Percentiles rank a stretch among this genome's conserved stretches.
Evolutionary conservation across 371 early-diverging fungal genomes (phyloP).

Genomic region (Sporodiniella umbellata): DNA sequence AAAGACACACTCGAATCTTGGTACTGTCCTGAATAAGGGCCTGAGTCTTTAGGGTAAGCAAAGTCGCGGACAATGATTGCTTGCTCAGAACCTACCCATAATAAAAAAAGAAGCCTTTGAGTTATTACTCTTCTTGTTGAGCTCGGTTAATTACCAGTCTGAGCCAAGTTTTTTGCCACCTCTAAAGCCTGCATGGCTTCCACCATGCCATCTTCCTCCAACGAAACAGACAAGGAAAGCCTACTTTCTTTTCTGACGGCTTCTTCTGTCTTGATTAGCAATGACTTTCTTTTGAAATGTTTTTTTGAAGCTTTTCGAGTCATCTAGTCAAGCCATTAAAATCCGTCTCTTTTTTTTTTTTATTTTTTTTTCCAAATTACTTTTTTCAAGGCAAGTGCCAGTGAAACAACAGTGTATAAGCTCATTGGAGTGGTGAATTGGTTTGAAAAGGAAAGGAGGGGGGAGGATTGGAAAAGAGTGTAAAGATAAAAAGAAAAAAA

Average conservation of each 20-base stretch:
- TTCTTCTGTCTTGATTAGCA: too few relatives aligned
- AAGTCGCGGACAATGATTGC: conserved; percentile 62
- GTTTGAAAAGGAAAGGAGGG: not conserved
- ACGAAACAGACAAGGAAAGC: too few relatives aligned
- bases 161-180: not conserved
- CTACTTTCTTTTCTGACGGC: too few relatives aligned
- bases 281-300: conserved; percentile 3
- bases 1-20: conserved; percentile 15
- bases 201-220: not conserved
- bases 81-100: not conserved
- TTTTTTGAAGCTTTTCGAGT: conserved; percentile 19
- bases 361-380: conserved; percentile 7
- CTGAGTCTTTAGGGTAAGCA: conserved; percentile 60
- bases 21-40: conserved; percentile 53
- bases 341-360: not conserved
- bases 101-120: too few relatives aligned
- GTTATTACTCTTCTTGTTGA: not conserved
- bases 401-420: conserved; percentile 29
- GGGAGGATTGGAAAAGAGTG: too few relatives aligned
- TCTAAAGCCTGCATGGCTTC: not conserved
- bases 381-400: conserved; percentile 34
- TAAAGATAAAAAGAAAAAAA: conserved; percentile 12
- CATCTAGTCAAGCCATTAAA: conserved; percentile 9
- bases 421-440: conserved; percentile 21
- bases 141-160: not conserved